phyloP scores from a whole-genome alignment of 2,329 filamentous ascomycete species.

The Phialophora tarda region DNA sequence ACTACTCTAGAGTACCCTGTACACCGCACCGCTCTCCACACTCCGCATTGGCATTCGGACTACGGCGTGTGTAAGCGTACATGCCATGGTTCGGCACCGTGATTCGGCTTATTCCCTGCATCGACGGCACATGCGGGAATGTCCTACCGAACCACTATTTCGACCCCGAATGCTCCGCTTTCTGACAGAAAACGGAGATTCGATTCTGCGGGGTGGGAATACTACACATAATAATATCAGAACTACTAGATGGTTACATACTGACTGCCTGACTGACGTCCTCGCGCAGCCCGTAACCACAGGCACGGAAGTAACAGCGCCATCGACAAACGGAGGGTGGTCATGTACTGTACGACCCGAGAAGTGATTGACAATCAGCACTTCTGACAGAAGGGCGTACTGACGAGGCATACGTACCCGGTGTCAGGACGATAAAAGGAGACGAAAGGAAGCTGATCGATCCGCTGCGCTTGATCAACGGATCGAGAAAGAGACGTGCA shows the following conservation, averaged over 20 bases:
- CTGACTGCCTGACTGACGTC: no score
- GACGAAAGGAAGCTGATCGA: not conserved
- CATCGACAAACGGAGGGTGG: not conserved
- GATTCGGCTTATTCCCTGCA: not conserved
- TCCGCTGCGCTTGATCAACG: not conserved
- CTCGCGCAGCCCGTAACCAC: no score
- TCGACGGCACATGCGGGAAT: conserved; percentile 7
- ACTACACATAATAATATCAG: no score
- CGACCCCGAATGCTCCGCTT: not conserved
- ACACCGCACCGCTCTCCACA: not conserved
- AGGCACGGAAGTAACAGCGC: no score
- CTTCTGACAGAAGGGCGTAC: not conserved
- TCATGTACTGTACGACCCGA: not conserved
- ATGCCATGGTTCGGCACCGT: not conserved
- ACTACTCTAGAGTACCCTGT: not conserved
- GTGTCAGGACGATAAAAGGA: not conserved
- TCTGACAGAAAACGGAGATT: not conserved
- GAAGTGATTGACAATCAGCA: not conserved
- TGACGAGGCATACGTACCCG: no score
- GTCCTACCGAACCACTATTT: conserved; percentile 3
- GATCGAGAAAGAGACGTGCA: not conserved
- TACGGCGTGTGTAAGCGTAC: not conserved
- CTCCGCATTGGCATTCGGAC: not conserved
- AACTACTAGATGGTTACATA: not conserved
- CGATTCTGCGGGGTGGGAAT: not conserved